A percentile compares a stretch with the other conserved stretches of the same genome.
phyloP scores from a whole-genome alignment of 1,284 basidiomycete species.

The Anthracocystis setariae region DNA sequence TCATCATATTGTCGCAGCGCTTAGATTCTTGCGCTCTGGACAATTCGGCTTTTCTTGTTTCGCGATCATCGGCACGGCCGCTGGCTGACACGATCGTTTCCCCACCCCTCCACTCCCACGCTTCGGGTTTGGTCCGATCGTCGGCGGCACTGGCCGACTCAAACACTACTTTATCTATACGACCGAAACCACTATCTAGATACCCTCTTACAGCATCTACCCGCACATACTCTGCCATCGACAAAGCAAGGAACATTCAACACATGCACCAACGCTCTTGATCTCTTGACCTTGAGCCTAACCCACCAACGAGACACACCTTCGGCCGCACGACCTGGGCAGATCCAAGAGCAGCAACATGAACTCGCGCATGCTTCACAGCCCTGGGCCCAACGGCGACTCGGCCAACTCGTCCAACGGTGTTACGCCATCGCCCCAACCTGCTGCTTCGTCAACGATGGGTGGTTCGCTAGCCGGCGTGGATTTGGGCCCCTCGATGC shows the following conservation, averaged over 20 bases:
- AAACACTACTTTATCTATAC: too few species aligned
- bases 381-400: constrained; percentile 27
- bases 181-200: too few species aligned
- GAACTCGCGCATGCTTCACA: constrained; percentile 39
- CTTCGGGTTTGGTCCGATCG: too few species aligned
- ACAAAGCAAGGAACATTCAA: not conserved
- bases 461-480: constrained; percentile 55
- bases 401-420: constrained; percentile 20
- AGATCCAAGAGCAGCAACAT: constrained; percentile 12
- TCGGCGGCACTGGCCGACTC: too few species aligned
- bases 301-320: constrained; percentile 1
- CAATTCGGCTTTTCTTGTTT: not conserved
- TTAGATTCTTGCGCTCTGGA: not conserved
- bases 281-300: not conserved
- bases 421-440: not conserved
- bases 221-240: not conserved
- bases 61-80: not conserved
- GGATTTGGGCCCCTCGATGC: constrained; percentile 58
- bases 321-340: constrained; percentile 19
- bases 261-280: not conserved
- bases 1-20: not conserved
- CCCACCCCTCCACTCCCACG: too few species aligned
- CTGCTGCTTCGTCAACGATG: constrained; percentile 40
- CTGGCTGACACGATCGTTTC: too few species aligned
- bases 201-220: too few species aligned